A percentile compares a stretch with the other conserved stretches of the same genome.
These are phyloP conservation scores for Cryphonectria radicalis DNA, from an alignment of 2,329 filamentous ascomycete species.

Conservation along the genomic window DNA sequence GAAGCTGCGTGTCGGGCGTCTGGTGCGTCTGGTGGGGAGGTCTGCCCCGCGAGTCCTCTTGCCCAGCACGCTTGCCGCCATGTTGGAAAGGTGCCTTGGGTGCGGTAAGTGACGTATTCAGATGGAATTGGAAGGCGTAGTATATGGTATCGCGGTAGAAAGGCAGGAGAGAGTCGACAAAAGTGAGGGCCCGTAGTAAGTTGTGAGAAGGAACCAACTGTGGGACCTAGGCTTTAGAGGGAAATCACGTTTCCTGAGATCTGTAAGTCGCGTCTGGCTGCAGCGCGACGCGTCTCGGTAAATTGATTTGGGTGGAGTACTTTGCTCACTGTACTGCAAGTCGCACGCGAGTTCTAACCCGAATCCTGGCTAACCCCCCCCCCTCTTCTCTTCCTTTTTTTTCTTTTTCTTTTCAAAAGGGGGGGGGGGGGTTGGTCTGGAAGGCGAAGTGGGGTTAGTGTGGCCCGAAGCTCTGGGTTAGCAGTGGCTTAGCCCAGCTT, in stretches of 20 bases:
- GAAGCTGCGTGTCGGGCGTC: slow-evolving; percentile 47
- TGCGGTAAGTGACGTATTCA: background rate
- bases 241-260: background rate
- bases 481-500: background rate
- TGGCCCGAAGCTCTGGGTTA: background rate
- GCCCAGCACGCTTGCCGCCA: slow-evolving; percentile 37
- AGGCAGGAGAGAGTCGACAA: slow-evolving; percentile 10
- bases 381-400: background rate
- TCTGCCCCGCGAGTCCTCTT: slow-evolving; percentile 37
- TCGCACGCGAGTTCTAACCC: background rate
- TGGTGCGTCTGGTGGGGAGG: slow-evolving; percentile 51
- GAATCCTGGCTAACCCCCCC: background rate
- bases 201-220: slow-evolving; percentile 6
- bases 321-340: too few species aligned
- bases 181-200: background rate
- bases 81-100: slow-evolving; percentile 24
- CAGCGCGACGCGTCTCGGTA: slow-evolving; percentile 13
- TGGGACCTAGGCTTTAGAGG: background rate
- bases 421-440: background rate
- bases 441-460: background rate
- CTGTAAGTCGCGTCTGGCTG: background rate
- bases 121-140: slow-evolving; percentile 9
- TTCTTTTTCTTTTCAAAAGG: too few species aligned
- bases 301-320: slow-evolving; percentile 6
- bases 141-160: background rate